Conservation (phyloP, 371 early-diverging fungal species). For the Batrachochytrium dendrobatidis region DNA sequence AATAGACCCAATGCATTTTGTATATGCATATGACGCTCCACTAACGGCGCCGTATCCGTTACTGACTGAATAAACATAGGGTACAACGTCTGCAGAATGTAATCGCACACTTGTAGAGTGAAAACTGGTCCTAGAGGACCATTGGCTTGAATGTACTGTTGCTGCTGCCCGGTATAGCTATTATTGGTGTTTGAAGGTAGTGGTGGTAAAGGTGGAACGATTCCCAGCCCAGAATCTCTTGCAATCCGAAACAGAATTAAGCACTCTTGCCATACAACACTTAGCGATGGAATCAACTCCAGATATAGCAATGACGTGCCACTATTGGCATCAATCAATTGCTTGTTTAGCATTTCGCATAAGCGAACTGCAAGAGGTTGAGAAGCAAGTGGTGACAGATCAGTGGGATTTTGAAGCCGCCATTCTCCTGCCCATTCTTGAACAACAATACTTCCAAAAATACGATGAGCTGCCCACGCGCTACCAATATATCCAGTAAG, state of each 20-base stretch:
- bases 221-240: conserved; percentile 41
- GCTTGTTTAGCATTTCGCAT: conserved; percentile 18
- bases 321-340: conserved; percentile 19
- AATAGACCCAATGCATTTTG: conserved; percentile 1
- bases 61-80: conserved; percentile 4
- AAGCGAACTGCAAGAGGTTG: conserved; percentile 9
- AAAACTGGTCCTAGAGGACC: conserved; percentile 51
- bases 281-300: conserved; percentile 64
- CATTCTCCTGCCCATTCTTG: conserved; percentile 66
- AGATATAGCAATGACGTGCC: conserved; percentile 39
- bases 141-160: conserved; percentile 9
- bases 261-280: conserved; percentile 67
- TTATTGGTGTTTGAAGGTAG: conserved; percentile 34
- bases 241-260: conserved; percentile 59
- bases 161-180: conserved; percentile 12
- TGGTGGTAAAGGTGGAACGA: conserved; percentile 53
- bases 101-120: conserved; percentile 47
- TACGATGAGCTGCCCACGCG: conserved; percentile 73
- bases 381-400: too few species aligned
- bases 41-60: not conserved
- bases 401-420: not conserved
- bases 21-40: conserved; percentile 7
- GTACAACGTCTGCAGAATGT: conserved; percentile 37
- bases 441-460: conserved; percentile 66
- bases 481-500: conserved; percentile 40